phyloP scores from a whole-genome alignment of 257 asterid genomes.

The Solanum chiquidenum region DNA sequence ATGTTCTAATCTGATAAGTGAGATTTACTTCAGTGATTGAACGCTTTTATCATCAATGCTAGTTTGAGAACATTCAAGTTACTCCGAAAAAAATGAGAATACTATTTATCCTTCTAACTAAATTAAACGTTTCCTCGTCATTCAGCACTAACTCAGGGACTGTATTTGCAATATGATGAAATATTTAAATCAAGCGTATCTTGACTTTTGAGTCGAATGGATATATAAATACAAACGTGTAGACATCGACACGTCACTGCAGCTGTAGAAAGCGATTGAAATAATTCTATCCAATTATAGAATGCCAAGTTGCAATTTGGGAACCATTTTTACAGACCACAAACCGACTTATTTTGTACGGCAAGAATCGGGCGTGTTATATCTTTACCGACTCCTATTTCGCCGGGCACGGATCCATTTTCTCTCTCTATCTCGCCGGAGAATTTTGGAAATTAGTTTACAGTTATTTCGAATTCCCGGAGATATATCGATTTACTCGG shows the following conservation, averaged over 20 bases:
- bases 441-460: not conserved
- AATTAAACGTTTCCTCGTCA: not conserved
- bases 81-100: not conserved
- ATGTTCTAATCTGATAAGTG: too few species aligned
- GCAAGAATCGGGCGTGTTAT: conserved; percentile 13
- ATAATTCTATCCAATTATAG: not conserved
- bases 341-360: not conserved
- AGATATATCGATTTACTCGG: not conserved
- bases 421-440: not conserved
- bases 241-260: not conserved
- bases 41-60: not conserved
- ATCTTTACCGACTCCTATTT: not conserved
- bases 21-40: not conserved
- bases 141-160: not conserved
- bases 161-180: not conserved
- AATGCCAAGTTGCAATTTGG: not conserved
- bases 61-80: not conserved
- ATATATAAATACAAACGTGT: not conserved
- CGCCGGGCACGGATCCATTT: not conserved
- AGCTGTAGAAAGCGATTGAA: not conserved
- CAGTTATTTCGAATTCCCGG: not conserved
- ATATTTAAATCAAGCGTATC: not conserved
- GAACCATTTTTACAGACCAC: not conserved
- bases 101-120: too few species aligned
- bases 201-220: not conserved